Base-by-base conservation (phyloP, 176 grass and related monocot genomes). In the Metroxylon sagu region DNA sequence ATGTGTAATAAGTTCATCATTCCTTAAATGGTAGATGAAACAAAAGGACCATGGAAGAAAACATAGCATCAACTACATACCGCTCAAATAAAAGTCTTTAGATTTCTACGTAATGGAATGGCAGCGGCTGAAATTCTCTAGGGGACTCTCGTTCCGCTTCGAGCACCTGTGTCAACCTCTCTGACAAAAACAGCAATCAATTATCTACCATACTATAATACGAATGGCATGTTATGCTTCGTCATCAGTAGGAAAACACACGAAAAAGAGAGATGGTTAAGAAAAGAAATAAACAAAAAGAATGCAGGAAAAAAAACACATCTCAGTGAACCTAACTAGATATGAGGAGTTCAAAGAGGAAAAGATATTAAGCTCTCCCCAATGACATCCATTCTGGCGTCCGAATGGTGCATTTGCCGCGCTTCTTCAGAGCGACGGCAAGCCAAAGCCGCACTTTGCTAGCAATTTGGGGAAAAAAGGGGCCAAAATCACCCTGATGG, bases 91-190 rank as follows among this genome's bases (percentile, higher is more conserved):
- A 70, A 77, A 97, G 92, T 54, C 80, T 84, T 61, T 87, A 91
- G 70, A 97, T 85, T 65, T 97, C 87, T 4, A 97, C 80, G 60
- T 91, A 97, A 67, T 97, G 92, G 68, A 97, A 97, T 4, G 87
- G 87, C 29, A 97, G 65, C 63, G 92, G 92, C 62, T 91, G 87
- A 51, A 91, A 97, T 75, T 97, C 92, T 66, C 87, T 84, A 26
- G 92, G 83, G 1, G 92, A 91, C 61, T 97, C 92, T 61, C 92
- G 83, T 83, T 97, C 92, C 0, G 87, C 84, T 29, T 97, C 84
- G 53, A 97, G 61, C 26, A 85, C 84, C 67, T 88, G 92, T 10
- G 87, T 97, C 81, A 97, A 76, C 62, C 71, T 89, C 14, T 91
- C 92, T 97, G 62, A 29, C 48, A 76, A 75, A 23, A 75, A 72